Evolutionary conservation across 225 moss, liverwort and hornwort species (phyloP).

Genomic region (Pleurozium schreberi): DNA sequence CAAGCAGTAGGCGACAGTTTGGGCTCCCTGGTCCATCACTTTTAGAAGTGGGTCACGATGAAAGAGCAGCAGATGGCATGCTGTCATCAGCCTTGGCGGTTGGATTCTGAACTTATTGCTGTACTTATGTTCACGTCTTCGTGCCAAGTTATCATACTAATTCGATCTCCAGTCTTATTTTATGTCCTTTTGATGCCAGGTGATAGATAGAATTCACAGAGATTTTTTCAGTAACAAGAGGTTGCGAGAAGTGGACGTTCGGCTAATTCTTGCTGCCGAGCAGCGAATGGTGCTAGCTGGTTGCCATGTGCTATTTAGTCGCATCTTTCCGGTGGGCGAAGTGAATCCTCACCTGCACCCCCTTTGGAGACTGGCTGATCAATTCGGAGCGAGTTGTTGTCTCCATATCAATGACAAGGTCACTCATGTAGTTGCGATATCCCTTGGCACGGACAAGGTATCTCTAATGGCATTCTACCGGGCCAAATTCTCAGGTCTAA

Average conservation of each 20-base stretch:
- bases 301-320: slow-evolving; percentile 88
- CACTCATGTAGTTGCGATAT: slow-evolving; percentile 98
- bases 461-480: slow-evolving; percentile 7
- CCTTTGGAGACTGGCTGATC: slow-evolving; percentile 86
- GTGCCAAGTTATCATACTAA: neutral
- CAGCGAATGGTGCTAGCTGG: slow-evolving; percentile 77
- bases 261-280: slow-evolving; percentile 73
- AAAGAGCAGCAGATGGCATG: slow-evolving; percentile 98
- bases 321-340: slow-evolving; percentile 95
- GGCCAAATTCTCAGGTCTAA: neutral
- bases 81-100: slow-evolving; percentile 87
- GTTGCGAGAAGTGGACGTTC: slow-evolving; percentile 88
- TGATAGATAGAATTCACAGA: slow-evolving; percentile 77
- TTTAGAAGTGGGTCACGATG: slow-evolving; percentile 96
- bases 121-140: neutral
- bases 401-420: slow-evolving; percentile 77
- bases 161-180: slow-evolving; percentile 2
- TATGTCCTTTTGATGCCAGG: slow-evolving; percentile 34
- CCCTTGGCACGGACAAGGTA: slow-evolving; percentile 98
- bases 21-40: slow-evolving; percentile 90
- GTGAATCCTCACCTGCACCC: slow-evolving; percentile 79
- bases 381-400: slow-evolving; percentile 91
- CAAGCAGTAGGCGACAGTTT: slow-evolving; percentile 98
- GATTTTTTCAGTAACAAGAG: slow-evolving; percentile 67
- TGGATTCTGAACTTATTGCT: slow-evolving; percentile 24